Evolutionary conservation across 345 rosid genomes (phyloP).

Genomic region (Citrus cavaleriei): DNA sequence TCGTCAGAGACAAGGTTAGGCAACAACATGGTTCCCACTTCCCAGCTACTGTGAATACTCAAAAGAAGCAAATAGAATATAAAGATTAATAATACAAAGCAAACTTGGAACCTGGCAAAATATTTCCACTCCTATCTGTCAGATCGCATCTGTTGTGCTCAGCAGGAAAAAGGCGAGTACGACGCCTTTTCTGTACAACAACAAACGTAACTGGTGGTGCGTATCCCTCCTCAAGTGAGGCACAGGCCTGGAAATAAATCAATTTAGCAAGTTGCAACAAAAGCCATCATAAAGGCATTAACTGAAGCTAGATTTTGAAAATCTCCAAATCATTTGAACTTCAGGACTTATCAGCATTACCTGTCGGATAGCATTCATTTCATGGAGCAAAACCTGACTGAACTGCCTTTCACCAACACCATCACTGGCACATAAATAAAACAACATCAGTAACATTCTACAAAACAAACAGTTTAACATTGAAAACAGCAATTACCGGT

Average conservation of each 20-base stretch:
- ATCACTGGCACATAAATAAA: constrained; percentile 40
- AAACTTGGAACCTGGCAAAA: constrained; percentile 50
- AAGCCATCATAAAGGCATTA: neutral
- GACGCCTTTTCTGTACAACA: constrained; percentile 78
- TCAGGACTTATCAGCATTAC: constrained; percentile 17
- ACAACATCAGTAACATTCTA: neutral
- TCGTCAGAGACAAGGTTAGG: neutral
- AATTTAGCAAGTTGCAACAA: neutral
- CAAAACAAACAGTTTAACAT: neutral
- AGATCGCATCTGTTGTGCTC: constrained; percentile 21
- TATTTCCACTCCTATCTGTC: constrained; percentile 66
- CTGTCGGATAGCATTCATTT: constrained; percentile 60
- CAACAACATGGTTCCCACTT: too few species aligned
- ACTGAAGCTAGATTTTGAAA: neutral
- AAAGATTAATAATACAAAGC: neutral
- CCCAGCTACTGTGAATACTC: neutral
- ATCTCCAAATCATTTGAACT: too few species aligned
- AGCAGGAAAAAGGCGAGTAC: constrained; percentile 68
- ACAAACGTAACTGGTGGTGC: constrained; percentile 63
- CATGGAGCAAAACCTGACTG: constrained; percentile 55
- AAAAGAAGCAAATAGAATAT: neutral
- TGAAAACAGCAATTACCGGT: constrained; percentile 32
- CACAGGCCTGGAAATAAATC: constrained; percentile 51
- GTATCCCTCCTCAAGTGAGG: constrained; percentile 46
- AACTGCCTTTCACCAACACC: constrained; percentile 87